A percentile compares a stretch with the other conserved stretches of the same genome.
These are phyloP conservation scores for Aspergillus transmontanensis DNA, from an alignment of 2,329 filamentous ascomycete genomes.

Conservation along the genomic window DNA sequence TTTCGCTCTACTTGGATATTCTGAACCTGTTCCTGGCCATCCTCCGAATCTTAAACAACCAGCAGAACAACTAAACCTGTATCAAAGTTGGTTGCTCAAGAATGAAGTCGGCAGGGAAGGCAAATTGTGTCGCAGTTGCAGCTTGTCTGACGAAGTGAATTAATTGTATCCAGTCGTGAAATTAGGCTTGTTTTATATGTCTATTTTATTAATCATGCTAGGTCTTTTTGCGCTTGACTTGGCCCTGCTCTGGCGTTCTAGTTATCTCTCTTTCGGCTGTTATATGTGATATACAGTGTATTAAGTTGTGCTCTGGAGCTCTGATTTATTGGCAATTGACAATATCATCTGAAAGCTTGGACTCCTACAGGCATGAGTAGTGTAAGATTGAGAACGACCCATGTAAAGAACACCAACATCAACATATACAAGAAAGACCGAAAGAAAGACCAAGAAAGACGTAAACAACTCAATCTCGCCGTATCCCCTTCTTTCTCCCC, in stretches of 20 bases:
- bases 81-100: neutral
- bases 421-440: no score
- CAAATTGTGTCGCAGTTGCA: neutral
- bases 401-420: neutral
- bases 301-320: neutral
- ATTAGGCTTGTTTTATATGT: neutral
- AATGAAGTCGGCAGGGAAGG: neutral
- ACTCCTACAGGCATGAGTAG: neutral
- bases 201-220: neutral
- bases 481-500: no score
- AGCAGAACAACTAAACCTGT: slow-evolving; percentile 76
- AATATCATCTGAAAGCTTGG: neutral
- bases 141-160: neutral
- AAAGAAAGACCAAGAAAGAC: no score
- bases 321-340: neutral
- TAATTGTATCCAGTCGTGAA: neutral
- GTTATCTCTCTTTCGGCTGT: neutral
- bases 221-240: neutral
- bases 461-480: no score
- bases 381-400: neutral
- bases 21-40: slow-evolving; percentile 98
- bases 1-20: slow-evolving; percentile 92
- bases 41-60: slow-evolving; percentile 91
- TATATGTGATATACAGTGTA: neutral
- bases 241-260: neutral